Conservation (phyloP, 805 yeast species). For the Saccharomycopsis sp. region DNA sequence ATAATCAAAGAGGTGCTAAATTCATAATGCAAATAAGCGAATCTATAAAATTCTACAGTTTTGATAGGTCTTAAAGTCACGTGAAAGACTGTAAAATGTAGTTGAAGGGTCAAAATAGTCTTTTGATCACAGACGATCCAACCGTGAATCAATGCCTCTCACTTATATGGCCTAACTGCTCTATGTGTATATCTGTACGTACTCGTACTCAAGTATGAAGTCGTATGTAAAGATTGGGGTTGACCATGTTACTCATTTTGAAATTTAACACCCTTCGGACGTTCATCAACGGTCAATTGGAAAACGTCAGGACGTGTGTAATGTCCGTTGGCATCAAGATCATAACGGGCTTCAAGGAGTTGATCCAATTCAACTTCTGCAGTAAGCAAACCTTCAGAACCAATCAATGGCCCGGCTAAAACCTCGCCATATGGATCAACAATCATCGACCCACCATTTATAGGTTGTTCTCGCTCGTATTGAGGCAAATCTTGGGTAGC, state of each 20-base stretch:
- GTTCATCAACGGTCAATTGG: slow-evolving; percentile 36
- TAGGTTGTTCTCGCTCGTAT: slow-evolving; percentile 30
- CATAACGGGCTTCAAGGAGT: slow-evolving; percentile 35
- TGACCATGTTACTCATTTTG: background rate
- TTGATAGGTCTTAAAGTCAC: too few species aligned
- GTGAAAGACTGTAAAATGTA: too few species aligned
- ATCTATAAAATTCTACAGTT: background rate
- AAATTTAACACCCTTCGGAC: slow-evolving; percentile 24
- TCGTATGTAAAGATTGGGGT: too few species aligned
- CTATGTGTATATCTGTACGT: background rate
- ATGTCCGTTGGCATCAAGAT: slow-evolving; percentile 39
- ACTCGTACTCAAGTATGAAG: too few species aligned
- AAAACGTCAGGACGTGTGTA: slow-evolving; percentile 39
- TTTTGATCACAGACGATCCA: too few species aligned
- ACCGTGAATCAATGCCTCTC: too few species aligned
- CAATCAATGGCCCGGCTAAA: slow-evolving; percentile 37
- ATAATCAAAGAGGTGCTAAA: background rate
- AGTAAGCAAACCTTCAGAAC: slow-evolving; percentile 34
- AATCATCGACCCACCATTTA: slow-evolving; percentile 37
- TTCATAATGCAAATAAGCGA: background rate
- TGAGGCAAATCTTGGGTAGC: slow-evolving; percentile 26
- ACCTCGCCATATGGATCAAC: slow-evolving; percentile 38
- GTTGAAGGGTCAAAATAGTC: too few species aligned
- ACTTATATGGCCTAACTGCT: background rate
- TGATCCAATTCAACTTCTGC: slow-evolving; percentile 36